Evolutionary conservation across 768 basidiomycete species (phyloP).

Genomic region (Chiua virens): DNA sequence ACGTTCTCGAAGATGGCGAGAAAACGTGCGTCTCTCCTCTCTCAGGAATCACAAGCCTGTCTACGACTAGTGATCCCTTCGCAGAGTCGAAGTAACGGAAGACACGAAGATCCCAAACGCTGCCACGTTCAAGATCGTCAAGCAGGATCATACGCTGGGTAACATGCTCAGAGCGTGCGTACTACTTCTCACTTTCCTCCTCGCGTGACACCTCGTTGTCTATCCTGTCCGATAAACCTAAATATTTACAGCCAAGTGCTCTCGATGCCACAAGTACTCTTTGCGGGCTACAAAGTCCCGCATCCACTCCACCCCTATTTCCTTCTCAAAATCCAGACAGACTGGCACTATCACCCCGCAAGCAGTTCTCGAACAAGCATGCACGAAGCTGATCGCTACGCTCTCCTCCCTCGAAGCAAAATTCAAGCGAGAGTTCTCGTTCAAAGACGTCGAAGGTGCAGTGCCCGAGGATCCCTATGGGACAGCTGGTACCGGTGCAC

Average conservation of each 20-base stretch:
- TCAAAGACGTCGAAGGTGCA: conserved; percentile 64
- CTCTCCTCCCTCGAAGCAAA: conserved; percentile 68
- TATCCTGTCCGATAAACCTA: conserved; percentile 6
- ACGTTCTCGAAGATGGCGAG: conserved; percentile 91
- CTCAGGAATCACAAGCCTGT: background rate
- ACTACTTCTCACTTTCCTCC: conserved; percentile 20
- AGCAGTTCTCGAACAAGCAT: conserved; percentile 79
- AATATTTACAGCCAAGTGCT: conserved; percentile 74
- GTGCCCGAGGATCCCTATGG: conserved; percentile 53
- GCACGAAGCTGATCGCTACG: conserved; percentile 74
- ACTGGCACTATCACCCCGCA: conserved; percentile 83
- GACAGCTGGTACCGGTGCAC: conserved; percentile 37
- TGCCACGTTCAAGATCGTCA: conserved; percentile 89
- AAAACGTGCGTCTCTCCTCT: conserved; percentile 71
- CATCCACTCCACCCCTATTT: conserved; percentile 96
- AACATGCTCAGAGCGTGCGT: conserved; percentile 95
- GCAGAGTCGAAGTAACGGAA: conserved; percentile 87
- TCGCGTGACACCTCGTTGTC: background rate
- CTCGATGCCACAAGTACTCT: conserved; percentile 81
- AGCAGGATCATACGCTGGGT: conserved; percentile 96
- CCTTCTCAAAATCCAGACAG: conserved; percentile 93
- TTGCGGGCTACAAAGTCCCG: conserved; percentile 97
- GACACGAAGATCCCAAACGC: conserved; percentile 99
- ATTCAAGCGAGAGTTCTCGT: conserved; percentile 81
- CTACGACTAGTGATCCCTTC: conserved; percentile 4